Evolutionary conservation across 169 alveolate genomes (phyloP).

Genomic region (Amoebophrya sp.): DNA sequence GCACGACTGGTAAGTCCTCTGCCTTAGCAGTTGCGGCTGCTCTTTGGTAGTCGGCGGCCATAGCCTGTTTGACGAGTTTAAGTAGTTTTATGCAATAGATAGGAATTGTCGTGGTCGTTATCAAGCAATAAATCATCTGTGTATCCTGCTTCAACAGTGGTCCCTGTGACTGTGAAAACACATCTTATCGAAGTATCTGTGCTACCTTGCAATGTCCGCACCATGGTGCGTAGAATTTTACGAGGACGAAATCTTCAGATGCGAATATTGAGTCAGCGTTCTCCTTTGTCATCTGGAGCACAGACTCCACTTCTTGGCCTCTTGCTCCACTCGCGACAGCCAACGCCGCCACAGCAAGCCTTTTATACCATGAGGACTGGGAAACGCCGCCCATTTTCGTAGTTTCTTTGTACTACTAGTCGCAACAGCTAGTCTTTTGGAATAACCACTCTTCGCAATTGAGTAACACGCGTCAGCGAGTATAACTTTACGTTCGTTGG

Average conservation of each 20-base stretch:
- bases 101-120: too few relatives aligned
- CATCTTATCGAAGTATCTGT: background rate
- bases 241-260: background rate
- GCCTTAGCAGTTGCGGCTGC: background rate
- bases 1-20: background rate
- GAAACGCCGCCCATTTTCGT: too few relatives aligned
- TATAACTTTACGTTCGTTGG: too few relatives aligned
- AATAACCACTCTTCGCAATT: too few relatives aligned
- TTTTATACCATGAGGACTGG: too few relatives aligned
- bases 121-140: background rate
- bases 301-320: too few relatives aligned
- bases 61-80: background rate
- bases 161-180: background rate
- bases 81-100: background rate
- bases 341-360: too few relatives aligned
- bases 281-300: background rate
- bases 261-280: background rate
- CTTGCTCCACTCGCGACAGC: too few relatives aligned
- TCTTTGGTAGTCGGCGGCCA: background rate
- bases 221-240: background rate
- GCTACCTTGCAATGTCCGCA: conserved; percentile 24
- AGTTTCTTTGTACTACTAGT: too few relatives aligned
- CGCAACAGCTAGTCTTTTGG: too few relatives aligned
- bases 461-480: too few relatives aligned
- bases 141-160: background rate